Evolutionary conservation across 176 grass and related monocot genomes (phyloP).

Genomic region (Avena sativa): DNA sequence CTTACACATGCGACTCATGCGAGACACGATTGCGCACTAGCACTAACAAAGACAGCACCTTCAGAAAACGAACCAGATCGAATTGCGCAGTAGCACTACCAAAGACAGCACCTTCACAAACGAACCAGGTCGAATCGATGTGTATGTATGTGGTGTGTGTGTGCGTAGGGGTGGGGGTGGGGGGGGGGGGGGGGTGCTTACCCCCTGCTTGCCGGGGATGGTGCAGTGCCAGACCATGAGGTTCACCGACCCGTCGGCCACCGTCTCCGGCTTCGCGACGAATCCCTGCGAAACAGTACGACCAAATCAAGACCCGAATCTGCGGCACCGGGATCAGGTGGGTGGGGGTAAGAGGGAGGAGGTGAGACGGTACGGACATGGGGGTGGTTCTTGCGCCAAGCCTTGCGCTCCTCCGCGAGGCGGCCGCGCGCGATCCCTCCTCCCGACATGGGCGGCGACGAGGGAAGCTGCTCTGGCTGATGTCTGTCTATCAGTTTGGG

Average conservation of each 20-base stretch:
- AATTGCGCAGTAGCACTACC: neutral
- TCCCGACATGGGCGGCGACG: conserved; percentile 56
- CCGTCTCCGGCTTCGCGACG: conserved; percentile 65
- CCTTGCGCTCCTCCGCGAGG: conserved; percentile 76
- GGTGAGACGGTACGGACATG: conserved; percentile 41
- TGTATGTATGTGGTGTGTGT: too few relatives aligned
- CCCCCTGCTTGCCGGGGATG: conserved; percentile 76
- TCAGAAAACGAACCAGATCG: conserved; percentile 15
- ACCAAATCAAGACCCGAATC: conserved; percentile 40
- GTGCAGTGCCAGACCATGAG: conserved; percentile 71
- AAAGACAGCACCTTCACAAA: too few relatives aligned
- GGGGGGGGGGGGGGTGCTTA: conserved; percentile 13
- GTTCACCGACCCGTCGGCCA: conserved; percentile 61
- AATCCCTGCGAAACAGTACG: conserved; percentile 48
- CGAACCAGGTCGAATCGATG: conserved; percentile 1
- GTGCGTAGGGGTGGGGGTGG: too few relatives aligned
- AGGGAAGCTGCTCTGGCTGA: neutral
- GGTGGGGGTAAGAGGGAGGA: too few relatives aligned
- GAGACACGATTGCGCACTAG: neutral
- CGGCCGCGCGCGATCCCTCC: conserved; percentile 75
- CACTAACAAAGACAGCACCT: neutral
- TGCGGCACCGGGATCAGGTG: neutral
- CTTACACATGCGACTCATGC: neutral
- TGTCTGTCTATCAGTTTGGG: conserved; percentile 11
- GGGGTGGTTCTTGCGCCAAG: conserved; percentile 78